phyloP scores from a whole-genome alignment of 805 yeast genomes.

The Ogataea degrootiae region DNA sequence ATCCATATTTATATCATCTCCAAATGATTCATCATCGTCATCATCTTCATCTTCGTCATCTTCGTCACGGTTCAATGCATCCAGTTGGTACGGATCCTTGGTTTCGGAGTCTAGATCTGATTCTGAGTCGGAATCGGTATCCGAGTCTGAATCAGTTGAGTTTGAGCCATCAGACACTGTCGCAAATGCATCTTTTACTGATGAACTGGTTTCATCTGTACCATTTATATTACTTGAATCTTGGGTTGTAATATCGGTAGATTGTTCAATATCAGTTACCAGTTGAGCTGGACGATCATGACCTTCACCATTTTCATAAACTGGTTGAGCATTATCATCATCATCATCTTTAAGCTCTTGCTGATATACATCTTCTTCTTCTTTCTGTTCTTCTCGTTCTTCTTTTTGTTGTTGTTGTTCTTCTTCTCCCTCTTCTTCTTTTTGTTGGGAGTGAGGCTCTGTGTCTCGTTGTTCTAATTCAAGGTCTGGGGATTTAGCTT shows the following conservation, averaged over 20 bases:
- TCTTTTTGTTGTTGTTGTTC: too few species aligned
- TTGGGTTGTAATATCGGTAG: too few species aligned
- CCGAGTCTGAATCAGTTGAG: slow-evolving; percentile 4
- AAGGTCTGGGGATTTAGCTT: slow-evolving; percentile 3
- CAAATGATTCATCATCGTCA: slow-evolving; percentile 12
- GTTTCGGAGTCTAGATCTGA: slow-evolving; percentile 17
- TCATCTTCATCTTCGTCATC: slow-evolving; percentile 16
- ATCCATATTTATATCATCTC: neutral
- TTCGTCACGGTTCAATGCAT: slow-evolving; percentile 7
- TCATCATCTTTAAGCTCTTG: too few species aligned
- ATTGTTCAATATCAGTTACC: too few species aligned
- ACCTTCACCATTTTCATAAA: too few species aligned
- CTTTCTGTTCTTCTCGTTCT: too few species aligned
- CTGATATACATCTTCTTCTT: too few species aligned
- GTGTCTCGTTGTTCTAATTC: slow-evolving; percentile 4
- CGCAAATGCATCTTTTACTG: neutral
- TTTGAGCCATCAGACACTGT: neutral
- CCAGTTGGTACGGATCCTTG: slow-evolving; percentile 2
- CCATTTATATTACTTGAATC: neutral
- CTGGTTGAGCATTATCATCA: too few species aligned
- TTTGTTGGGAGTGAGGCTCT: too few species aligned
- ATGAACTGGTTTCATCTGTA: slow-evolving; percentile 10
- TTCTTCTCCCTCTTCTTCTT: too few species aligned
- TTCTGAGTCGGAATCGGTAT: slow-evolving; percentile 13
- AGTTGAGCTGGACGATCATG: too few species aligned